These are phyloP conservation scores for Pelargonium australe DNA, from an alignment of 441 rosid genomes.

Conservation along the genomic window DNA sequence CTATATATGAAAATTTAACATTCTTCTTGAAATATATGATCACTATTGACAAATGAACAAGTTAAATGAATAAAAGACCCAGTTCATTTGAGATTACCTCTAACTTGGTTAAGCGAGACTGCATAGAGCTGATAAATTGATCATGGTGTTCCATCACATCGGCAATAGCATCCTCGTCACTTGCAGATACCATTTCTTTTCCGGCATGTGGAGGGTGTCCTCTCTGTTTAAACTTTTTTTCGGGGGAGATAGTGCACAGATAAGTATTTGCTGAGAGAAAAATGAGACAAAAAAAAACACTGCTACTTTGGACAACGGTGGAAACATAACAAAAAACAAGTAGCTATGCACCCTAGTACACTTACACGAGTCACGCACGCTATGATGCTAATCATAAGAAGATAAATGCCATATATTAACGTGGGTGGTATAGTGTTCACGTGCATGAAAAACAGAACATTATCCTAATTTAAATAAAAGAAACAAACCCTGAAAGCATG, in stretches of 20 bases:
- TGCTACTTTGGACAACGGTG: background rate
- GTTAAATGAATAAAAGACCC: background rate
- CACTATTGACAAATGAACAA: background rate
- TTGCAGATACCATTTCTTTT: constrained; percentile 46
- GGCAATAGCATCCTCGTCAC: constrained; percentile 64
- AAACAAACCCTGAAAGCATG: too few relatives aligned
- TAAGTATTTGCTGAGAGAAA: constrained; percentile 14
- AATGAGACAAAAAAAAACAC: background rate
- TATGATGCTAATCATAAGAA: background rate
- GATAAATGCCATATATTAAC: background rate
- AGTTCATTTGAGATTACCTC: constrained; percentile 51
- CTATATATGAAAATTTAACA: background rate
- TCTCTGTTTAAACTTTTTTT: constrained; percentile 30
- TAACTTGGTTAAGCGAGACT: constrained; percentile 81
- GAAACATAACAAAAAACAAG: background rate
- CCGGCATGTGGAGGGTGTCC: constrained; percentile 44
- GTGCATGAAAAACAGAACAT: background rate
- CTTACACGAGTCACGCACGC: background rate
- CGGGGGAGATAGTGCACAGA: constrained; percentile 2
- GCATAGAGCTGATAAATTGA: constrained; percentile 82
- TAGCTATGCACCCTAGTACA: background rate
- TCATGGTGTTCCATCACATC: constrained; percentile 73
- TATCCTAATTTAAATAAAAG: background rate
- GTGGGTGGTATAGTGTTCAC: background rate
- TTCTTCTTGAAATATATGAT: background rate